Percentiles rank a stretch among this genome's conserved stretches.
These are phyloP conservation scores for Leccinum angustisporum DNA, from an alignment of 1,284 basidiomycete genomes.

Conservation along the genomic window DNA sequence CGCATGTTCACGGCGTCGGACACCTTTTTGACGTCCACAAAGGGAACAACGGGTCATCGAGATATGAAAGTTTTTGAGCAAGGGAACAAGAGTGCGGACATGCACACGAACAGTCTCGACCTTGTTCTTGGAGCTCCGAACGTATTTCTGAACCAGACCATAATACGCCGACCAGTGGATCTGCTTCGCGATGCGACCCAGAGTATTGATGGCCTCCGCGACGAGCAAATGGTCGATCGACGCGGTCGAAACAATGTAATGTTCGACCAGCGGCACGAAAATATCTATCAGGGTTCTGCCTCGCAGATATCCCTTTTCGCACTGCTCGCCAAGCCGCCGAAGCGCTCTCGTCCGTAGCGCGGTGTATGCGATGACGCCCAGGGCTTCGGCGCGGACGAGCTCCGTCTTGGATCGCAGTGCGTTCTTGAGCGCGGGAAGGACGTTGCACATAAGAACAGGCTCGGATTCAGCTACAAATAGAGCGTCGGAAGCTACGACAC, in stretches of 20 bases:
- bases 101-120: constrained; percentile 80
- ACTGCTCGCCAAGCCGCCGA: constrained; percentile 80
- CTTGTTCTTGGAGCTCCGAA: constrained; percentile 73
- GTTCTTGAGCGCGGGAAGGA: constrained; percentile 85
- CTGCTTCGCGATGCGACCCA: constrained; percentile 73
- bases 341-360: constrained; percentile 84
- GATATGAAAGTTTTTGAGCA: constrained; percentile 95
- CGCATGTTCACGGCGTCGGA: constrained; percentile 76
- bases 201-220: constrained; percentile 84
- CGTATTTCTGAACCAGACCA: constrained; percentile 78
- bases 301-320: constrained; percentile 67
- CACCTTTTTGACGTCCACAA: constrained; percentile 47
- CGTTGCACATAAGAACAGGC: constrained; percentile 59
- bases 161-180: constrained; percentile 89
- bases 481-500: constrained; percentile 40
- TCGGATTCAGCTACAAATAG: constrained; percentile 36
- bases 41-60: constrained; percentile 43
- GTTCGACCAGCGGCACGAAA: constrained; percentile 85
- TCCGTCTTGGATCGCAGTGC: constrained; percentile 82
- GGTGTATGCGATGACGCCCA: constrained; percentile 79
- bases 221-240: constrained; percentile 89
- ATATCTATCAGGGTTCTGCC: constrained; percentile 80
- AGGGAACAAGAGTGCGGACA: constrained; percentile 82
- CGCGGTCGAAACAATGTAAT: constrained; percentile 72
- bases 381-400: constrained; percentile 85